phyloP scores from a whole-genome alignment of 139 green algal species.

The Ostreobium quekettii region DNA sequence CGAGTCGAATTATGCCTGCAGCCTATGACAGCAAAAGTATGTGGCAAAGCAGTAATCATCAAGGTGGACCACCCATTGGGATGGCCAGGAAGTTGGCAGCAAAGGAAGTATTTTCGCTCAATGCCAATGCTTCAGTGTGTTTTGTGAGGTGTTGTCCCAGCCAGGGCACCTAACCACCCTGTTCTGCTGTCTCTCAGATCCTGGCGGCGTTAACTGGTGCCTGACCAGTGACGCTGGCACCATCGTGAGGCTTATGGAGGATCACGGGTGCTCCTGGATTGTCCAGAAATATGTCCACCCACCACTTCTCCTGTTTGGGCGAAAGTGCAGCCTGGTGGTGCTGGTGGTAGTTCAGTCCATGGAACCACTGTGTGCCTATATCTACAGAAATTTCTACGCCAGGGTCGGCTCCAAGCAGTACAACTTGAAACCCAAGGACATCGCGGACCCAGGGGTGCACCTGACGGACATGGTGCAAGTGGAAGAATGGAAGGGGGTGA shows the following conservation, averaged over 20 bases:
- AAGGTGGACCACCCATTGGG: too few species aligned
- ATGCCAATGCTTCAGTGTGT: too few species aligned
- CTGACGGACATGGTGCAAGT: too few species aligned
- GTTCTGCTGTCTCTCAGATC: background rate
- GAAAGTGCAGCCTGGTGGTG: background rate
- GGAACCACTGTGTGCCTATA: conserved; percentile 3
- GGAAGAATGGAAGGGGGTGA: too few species aligned
- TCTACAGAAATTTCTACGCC: background rate
- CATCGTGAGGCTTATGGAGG: conserved; percentile 13
- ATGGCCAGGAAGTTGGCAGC: too few species aligned
- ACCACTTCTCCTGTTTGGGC: background rate
- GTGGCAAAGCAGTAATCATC: too few species aligned
- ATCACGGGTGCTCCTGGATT: conserved; percentile 6
- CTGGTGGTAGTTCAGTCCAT: background rate
- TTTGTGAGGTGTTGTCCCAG: too few species aligned
- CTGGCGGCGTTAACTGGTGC: conserved; percentile 4
- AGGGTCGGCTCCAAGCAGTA: background rate
- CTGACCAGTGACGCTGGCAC: background rate
- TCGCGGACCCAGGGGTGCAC: background rate
- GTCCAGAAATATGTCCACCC: conserved; percentile 3
- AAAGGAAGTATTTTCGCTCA: too few species aligned
- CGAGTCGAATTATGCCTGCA: too few species aligned
- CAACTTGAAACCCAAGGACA: background rate
- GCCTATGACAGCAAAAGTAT: too few species aligned
- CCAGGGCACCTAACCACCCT: too few species aligned